Percentiles rank a stretch among this genome's conserved stretches.
Evolutionary conservation across 495 filamentous ascomycete species (phyloP).

Genomic region (Penicillium cinerascens): DNA sequence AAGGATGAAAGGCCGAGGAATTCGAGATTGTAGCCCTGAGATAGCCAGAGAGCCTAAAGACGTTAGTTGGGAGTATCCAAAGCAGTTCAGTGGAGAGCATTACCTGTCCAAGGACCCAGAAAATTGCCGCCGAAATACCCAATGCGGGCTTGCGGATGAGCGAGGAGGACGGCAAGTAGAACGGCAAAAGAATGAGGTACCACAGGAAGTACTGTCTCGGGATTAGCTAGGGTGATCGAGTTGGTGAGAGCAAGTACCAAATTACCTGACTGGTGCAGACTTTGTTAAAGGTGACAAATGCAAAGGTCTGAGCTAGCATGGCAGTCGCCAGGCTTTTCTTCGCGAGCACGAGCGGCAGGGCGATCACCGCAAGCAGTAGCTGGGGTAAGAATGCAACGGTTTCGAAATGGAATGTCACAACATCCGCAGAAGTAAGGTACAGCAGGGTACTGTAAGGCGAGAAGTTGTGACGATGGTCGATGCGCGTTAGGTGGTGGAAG

Average conservation of each 20-base stretch:
- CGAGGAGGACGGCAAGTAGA: constrained; percentile 80
- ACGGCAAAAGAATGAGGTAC: constrained; percentile 90
- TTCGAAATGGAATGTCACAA: constrained; percentile 55
- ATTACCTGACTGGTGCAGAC: constrained; percentile 95
- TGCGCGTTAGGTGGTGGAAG: constrained; percentile 84
- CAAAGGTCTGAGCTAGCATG: constrained; percentile 99
- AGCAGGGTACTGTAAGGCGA: constrained; percentile 91
- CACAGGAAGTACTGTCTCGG: constrained; percentile 83
- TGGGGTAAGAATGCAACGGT: constrained; percentile 87
- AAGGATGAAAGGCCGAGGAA: constrained; percentile 86
- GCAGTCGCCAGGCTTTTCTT: constrained; percentile 77
- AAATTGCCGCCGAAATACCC: constrained; percentile 57
- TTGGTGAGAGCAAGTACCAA: background rate
- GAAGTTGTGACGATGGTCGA: constrained; percentile 98
- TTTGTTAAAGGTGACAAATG: constrained; percentile 97
- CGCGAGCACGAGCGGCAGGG: constrained; percentile 75
- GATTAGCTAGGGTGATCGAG: background rate
- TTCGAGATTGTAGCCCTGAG: constrained; percentile 83
- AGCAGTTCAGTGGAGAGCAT: background rate
- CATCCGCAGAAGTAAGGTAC: constrained; percentile 70
- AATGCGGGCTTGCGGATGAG: constrained; percentile 55
- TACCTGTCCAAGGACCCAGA: constrained; percentile 74
- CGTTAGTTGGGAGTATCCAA: background rate
- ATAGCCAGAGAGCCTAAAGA: constrained; percentile 71
- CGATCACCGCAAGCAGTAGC: constrained; percentile 67